A percentile compares a stretch with the other conserved stretches of the same genome.
Conservation (phyloP, 352 stramenopile species). For the Phytophthora pisi region DNA sequence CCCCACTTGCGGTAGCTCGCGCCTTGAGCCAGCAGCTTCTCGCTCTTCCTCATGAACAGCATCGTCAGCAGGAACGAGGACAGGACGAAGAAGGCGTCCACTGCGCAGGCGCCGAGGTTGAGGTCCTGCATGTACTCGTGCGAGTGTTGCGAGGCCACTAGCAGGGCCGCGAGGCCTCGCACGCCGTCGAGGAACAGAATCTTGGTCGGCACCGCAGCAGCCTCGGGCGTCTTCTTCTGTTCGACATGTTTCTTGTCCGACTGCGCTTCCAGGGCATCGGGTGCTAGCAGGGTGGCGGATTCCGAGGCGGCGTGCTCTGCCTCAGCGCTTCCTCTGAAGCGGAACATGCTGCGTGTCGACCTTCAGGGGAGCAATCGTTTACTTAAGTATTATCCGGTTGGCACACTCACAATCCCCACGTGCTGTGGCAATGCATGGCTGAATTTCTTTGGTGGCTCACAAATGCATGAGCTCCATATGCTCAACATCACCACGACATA, state of each 20-base stretch:
- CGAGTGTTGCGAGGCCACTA: conserved; percentile 36
- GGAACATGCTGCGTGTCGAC: too few species aligned
- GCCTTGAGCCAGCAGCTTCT: conserved; percentile 18
- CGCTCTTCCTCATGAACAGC: conserved; percentile 40
- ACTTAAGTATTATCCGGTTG: too few species aligned
- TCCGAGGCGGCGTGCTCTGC: too few species aligned
- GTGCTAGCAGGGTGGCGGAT: neutral
- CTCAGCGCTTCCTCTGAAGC: too few species aligned
- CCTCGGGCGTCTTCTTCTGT: neutral
- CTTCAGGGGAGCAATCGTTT: too few species aligned
- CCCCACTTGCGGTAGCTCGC: conserved; percentile 24
- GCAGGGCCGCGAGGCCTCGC: conserved; percentile 41
- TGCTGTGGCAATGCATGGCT: too few species aligned
- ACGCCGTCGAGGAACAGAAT: conserved; percentile 49
- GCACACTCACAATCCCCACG: too few species aligned
- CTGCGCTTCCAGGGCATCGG: neutral
- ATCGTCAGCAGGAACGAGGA: conserved; percentile 51
- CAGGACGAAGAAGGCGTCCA: conserved; percentile 52
- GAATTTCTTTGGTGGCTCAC: too few species aligned
- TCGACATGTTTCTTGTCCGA: neutral
- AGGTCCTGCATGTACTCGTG: conserved; percentile 30
- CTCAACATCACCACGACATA: too few species aligned
- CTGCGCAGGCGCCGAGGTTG: conserved; percentile 32
- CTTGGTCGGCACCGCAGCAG: conserved; percentile 16
- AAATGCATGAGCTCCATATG: too few species aligned